Conservation (phyloP, 2,329 filamentous ascomycete genomes). For the Ustilaginoidea virens region DNA sequence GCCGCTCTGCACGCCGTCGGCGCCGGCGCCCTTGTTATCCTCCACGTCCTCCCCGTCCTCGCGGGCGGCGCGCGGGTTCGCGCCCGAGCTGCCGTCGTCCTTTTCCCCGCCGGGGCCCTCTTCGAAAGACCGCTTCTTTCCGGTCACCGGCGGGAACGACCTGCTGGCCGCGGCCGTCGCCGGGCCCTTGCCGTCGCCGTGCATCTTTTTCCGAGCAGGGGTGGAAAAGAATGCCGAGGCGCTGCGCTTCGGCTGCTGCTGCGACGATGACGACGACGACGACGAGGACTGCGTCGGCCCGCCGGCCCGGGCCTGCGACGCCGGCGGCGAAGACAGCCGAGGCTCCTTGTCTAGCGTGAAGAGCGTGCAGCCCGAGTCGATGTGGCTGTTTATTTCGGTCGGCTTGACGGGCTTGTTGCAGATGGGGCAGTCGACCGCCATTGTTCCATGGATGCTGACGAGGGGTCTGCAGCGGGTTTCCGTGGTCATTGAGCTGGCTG, state of each 20-base stretch:
- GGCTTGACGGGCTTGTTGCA: constrained; percentile 60
- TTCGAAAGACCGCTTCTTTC: constrained; percentile 36
- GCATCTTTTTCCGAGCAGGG: constrained; percentile 38
- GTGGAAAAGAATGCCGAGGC: constrained; percentile 48
- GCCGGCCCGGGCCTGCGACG: constrained; percentile 8
- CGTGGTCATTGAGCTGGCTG: too few species aligned
- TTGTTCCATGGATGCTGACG: too few species aligned
- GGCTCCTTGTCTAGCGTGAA: constrained; percentile 43
- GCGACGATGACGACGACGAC: constrained; percentile 11
- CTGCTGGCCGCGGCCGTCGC: constrained; percentile 19
- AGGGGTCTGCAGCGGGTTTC: too few species aligned
- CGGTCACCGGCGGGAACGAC: constrained; percentile 13
- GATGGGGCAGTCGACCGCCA: constrained; percentile 61
- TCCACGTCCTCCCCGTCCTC: too few species aligned
- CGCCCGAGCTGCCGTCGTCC: constrained; percentile 5
- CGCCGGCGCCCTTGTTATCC: too few species aligned
- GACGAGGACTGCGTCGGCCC: too few species aligned
- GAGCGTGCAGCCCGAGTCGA: constrained; percentile 67
- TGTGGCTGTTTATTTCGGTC: constrained; percentile 71
- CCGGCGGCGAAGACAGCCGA: constrained; percentile 14
- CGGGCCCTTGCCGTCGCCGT: constrained; percentile 14
- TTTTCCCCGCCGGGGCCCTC: constrained; percentile 30
- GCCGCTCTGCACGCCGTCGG: constrained; percentile 17
- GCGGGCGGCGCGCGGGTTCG: too few species aligned
- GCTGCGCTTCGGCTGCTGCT: constrained; percentile 36